A percentile compares a stretch with the other conserved stretches of the same genome.
phyloP scores from a whole-genome alignment of 805 yeast species.

The Cyberlindnera mrakii region DNA sequence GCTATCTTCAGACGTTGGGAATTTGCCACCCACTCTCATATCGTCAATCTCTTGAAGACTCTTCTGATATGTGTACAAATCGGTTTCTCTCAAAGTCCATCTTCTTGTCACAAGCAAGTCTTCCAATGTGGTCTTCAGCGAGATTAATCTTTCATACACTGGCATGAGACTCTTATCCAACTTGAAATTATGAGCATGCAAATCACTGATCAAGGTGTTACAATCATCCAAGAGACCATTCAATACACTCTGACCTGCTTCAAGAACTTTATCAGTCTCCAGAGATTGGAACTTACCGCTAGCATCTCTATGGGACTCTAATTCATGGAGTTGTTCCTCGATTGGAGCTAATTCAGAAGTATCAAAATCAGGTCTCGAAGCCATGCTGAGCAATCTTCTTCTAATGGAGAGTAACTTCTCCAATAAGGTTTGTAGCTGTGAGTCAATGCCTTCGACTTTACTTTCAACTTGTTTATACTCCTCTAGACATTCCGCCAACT shows the following conservation, averaged over 20 bases:
- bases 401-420: conserved; percentile 58
- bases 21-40: conserved; percentile 56
- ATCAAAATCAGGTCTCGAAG: conserved; percentile 31
- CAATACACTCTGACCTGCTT: conserved; percentile 42
- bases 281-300: conserved; percentile 46
- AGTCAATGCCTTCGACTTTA: conserved; percentile 47
- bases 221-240: conserved; percentile 83
- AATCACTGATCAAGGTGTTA: conserved; percentile 64
- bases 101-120: conserved; percentile 85
- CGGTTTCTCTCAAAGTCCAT: conserved; percentile 97
- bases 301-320: conserved; percentile 47
- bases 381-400: conserved; percentile 50
- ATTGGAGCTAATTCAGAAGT: conserved; percentile 29
- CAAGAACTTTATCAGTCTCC: conserved; percentile 28
- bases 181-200: conserved; percentile 38
- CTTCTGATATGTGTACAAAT: conserved; percentile 77
- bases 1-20: conserved; percentile 29
- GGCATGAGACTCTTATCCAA: conserved; percentile 48
- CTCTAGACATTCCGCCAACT: conserved; percentile 56
- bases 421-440: conserved; percentile 44
- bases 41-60: conserved; percentile 70
- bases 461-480: conserved; percentile 53
- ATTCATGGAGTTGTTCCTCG: conserved; percentile 32
- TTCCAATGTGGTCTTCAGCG: conserved; percentile 68
- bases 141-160: conserved; percentile 57